phyloP scores from a whole-genome alignment of 2,329 filamentous ascomycete species.

The Pezicula carpinea region DNA sequence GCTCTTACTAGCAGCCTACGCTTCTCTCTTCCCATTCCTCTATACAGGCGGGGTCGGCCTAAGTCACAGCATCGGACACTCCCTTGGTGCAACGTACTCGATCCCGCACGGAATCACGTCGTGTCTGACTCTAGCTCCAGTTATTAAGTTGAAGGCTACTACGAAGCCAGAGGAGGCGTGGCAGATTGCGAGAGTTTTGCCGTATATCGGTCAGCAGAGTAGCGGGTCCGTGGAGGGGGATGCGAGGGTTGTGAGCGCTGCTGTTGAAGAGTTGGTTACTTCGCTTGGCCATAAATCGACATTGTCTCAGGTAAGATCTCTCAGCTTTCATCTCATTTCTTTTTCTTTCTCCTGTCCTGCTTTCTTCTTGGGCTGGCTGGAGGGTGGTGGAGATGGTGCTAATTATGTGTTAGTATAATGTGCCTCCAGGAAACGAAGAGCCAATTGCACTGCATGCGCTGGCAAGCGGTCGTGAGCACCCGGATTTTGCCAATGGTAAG shows the following conservation, averaged over 20 bases:
- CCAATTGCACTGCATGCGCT: slow-evolving; percentile 15
- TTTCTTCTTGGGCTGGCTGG: not conserved
- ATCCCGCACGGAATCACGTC: slow-evolving; percentile 54
- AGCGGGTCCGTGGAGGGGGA: slow-evolving; percentile 37
- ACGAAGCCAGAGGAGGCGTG: slow-evolving; percentile 35
- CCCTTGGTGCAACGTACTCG: slow-evolving; percentile 47
- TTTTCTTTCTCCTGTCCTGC: slow-evolving; percentile 15
- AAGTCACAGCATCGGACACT: slow-evolving; percentile 42
- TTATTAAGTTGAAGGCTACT: slow-evolving; percentile 46
- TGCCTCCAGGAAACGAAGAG: slow-evolving; percentile 15
- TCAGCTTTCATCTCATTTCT: slow-evolving; percentile 37
- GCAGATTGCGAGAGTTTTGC: slow-evolving; percentile 39
- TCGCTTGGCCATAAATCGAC: slow-evolving; percentile 38
- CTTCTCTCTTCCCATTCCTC: slow-evolving; percentile 44
- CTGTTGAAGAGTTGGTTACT: slow-evolving; percentile 37
- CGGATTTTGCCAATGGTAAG: slow-evolving; percentile 15
- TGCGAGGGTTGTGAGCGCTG: slow-evolving; percentile 38
- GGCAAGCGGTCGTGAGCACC: slow-evolving; percentile 14
- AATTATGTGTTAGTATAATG: slow-evolving; percentile 11
- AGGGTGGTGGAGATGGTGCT: not conserved
- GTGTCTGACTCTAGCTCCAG: slow-evolving; percentile 48
- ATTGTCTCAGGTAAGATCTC: slow-evolving; percentile 40
- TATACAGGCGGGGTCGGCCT: slow-evolving; percentile 46
- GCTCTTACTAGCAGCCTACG: slow-evolving; percentile 48
- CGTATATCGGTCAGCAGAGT: slow-evolving; percentile 35